A percentile compares a stretch with the other conserved stretches of the same genome.
Conservation (phyloP, 148 eudicot genomes). For the Dysphania ambrosioides region DNA sequence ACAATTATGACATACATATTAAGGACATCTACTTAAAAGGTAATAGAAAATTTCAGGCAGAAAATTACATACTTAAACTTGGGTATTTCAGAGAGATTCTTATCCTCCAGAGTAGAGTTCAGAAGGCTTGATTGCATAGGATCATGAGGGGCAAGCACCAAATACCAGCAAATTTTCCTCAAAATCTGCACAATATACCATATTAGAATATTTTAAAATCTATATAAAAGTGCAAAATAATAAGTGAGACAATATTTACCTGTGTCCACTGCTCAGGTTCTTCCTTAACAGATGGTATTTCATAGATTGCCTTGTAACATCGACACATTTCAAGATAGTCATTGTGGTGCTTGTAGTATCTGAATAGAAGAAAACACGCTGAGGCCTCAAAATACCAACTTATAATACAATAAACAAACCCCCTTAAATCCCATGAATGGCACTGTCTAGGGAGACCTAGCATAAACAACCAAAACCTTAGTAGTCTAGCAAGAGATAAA, state of each 20-base stretch:
- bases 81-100: conserved; percentile 77
- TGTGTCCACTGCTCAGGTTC: conserved; percentile 74
- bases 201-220: background rate
- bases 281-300: conserved; percentile 67
- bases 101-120: conserved; percentile 88
- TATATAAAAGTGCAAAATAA: background rate
- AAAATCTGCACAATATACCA: conserved; percentile 42
- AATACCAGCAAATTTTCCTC: conserved; percentile 92
- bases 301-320: conserved; percentile 83
- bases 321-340: conserved; percentile 86
- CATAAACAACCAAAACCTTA: background rate
- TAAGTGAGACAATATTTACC: conserved; percentile 29
- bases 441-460: background rate
- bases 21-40: background rate
- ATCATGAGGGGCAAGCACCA: conserved; percentile 81
- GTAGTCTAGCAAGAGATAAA: background rate
- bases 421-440: background rate
- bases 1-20: background rate
- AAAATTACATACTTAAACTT: conserved; percentile 56
- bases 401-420: background rate
- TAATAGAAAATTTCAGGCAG: background rate
- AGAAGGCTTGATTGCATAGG: conserved; percentile 98
- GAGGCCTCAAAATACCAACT: background rate
- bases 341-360: conserved; percentile 62
- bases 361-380: conserved; percentile 20